phyloP scores from a whole-genome alignment of 805 yeast species.

The Hanseniaspora guilliermondii region DNA sequence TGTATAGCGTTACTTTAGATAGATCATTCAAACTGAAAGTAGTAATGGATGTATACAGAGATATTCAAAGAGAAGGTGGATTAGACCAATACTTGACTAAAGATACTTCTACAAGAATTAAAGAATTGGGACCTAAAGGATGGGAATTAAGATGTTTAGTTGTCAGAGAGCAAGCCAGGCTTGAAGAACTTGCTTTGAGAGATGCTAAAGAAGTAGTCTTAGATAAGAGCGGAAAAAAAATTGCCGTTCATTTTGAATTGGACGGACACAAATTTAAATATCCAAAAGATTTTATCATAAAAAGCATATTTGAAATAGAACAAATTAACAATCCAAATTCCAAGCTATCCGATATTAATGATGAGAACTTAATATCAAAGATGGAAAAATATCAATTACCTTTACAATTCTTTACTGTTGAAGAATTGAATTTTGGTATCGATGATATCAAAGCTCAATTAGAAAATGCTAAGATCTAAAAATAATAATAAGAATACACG shows the following conservation, averaged over 20 bases:
- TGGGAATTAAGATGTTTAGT: slow-evolving; percentile 80
- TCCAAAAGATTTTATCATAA: slow-evolving; percentile 8
- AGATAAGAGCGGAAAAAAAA: slow-evolving; percentile 22
- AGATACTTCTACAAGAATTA: slow-evolving; percentile 77
- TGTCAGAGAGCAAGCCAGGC: slow-evolving; percentile 26
- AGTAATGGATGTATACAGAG: slow-evolving; percentile 69
- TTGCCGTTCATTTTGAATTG: slow-evolving; percentile 17
- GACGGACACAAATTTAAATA: slow-evolving; percentile 2
- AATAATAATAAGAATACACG: too few relatives aligned
- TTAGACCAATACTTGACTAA: slow-evolving; percentile 77
- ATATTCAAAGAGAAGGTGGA: slow-evolving; percentile 90
- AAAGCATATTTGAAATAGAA: slow-evolving; percentile 5
- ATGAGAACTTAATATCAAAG: slow-evolving; percentile 1
- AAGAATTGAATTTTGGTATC: slow-evolving; percentile 1
- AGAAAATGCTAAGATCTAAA: slow-evolving; percentile 5
- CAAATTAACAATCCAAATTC: neutral
- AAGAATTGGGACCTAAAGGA: slow-evolving; percentile 84
- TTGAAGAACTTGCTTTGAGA: slow-evolving; percentile 30
- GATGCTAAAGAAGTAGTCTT: slow-evolving; percentile 27
- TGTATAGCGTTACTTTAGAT: slow-evolving; percentile 76
- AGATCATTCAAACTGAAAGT: slow-evolving; percentile 46
- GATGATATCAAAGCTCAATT: slow-evolving; percentile 1
- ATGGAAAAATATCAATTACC: slow-evolving; percentile 9
- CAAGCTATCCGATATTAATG: neutral
- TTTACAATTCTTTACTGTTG: neutral